Evolutionary conservation across 2,329 filamentous ascomycete species (phyloP).

Genomic region (Trichothecium roseum): DNA sequence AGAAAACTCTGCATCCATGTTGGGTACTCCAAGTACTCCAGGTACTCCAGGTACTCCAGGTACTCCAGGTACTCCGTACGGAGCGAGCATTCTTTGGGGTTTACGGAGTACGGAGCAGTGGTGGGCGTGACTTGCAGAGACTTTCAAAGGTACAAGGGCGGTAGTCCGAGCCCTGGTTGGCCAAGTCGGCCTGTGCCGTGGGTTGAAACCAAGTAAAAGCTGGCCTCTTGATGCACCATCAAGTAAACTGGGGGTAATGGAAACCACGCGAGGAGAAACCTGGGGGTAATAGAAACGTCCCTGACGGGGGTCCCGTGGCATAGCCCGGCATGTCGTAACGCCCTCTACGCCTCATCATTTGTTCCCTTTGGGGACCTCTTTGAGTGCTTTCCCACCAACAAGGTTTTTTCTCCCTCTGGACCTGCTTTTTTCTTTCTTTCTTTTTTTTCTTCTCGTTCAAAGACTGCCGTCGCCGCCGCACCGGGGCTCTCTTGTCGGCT

Average conservation of each 20-base stretch:
- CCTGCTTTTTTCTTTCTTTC: not conserved
- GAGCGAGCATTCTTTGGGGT: conserved; percentile 3
- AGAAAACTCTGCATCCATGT: not conserved
- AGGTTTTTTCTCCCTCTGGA: not conserved
- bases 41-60: not conserved
- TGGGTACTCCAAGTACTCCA: too few species aligned
- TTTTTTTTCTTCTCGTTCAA: not conserved
- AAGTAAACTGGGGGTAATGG: conserved; percentile 28
- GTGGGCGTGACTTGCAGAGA: conserved; percentile 2
- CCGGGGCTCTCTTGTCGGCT: too few species aligned
- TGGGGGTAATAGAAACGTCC: conserved; percentile 9
- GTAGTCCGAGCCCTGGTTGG: not conserved
- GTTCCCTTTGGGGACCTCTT: too few species aligned
- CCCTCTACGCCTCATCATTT: too few species aligned
- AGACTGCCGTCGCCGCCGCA: too few species aligned
- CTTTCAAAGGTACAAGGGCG: not conserved
- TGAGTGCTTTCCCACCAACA: not conserved
- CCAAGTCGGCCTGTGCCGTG: conserved; percentile 1
- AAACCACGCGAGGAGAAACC: conserved; percentile 11
- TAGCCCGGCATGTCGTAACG: conserved; percentile 4
- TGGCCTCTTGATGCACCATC: conserved; percentile 18
- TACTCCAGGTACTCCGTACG: not conserved
- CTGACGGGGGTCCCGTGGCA: conserved; percentile 5
- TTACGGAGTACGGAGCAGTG: not conserved
- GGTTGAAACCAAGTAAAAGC: conserved; percentile 6